Evolutionary conservation across 2,329 filamentous ascomycete species (phyloP), one percentile per base, ranked within the genome.

Genomic region (Pseudocercospora ulei): DNA sequence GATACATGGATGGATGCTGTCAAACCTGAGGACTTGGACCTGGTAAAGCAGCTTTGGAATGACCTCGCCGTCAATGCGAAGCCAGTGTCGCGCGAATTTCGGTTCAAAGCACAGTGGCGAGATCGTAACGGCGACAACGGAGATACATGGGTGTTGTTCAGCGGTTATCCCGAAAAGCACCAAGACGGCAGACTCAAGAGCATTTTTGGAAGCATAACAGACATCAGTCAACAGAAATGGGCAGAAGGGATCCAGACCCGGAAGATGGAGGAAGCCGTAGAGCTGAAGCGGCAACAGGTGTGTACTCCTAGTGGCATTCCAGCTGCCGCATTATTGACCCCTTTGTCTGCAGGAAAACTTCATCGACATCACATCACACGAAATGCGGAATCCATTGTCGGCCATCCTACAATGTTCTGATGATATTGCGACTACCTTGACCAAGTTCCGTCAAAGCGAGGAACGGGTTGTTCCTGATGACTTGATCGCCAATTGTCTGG

Each of bases 161-260:
- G 75, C 39, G 81, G 80, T 0, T 85, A 80, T 49, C 81, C 81
- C 0, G 81, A 87, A 51, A 79, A 73, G 52, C 70, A 79, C 44
- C 63, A 67, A 1, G 64, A 73, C 17, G 80, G 79, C 3, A 64
- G 66, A 17, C 68, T 86, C 35, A 83, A 83, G 62, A 76, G 78
- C 45, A 78, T 86, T 2, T 86, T 87, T 51, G 82, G 81, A 36
- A 82, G 78, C 54, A 79, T 92, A 35, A 88, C 83, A 0, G 83
- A 92, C 54, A 92, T 93, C 48, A 85, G 80, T 11, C 75, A 81
- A 38, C 82, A 90, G 57, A 93, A 92, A 58, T 80, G 79, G 69
- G 83, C 84, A 1, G 84, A 92, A 59, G 77, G 79, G 30, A 76
- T 85, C 20, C 82, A 92, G 59, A 83, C 74, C 52, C 72, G 78